Evolutionary conservation across 2,329 filamentous ascomycete genomes (phyloP).

Genomic region (Tolypocladium capitatum): DNA sequence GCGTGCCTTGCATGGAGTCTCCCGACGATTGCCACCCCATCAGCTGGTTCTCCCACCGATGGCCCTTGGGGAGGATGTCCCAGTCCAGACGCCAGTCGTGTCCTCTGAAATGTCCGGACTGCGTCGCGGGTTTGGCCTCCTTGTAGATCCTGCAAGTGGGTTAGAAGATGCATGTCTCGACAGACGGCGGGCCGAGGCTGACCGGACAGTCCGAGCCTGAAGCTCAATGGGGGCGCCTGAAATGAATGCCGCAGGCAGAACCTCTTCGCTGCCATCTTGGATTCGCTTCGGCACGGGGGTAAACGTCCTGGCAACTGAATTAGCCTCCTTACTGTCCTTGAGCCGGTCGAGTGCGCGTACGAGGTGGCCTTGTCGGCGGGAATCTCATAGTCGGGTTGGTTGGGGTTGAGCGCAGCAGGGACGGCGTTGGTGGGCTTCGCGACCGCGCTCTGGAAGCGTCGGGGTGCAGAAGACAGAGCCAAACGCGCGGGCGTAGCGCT

Average conservation of each 20-base stretch:
- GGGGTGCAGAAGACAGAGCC: constrained; percentile 28
- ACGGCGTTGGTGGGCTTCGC: constrained; percentile 27
- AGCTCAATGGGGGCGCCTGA: constrained; percentile 90
- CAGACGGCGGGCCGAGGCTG: constrained; percentile 18
- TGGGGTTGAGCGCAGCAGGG: constrained; percentile 28
- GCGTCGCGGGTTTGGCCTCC: constrained; percentile 85
- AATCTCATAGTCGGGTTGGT: constrained; percentile 70
- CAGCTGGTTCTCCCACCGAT: constrained; percentile 95
- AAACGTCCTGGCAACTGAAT: constrained; percentile 49
- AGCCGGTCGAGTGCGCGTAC: constrained; percentile 32
- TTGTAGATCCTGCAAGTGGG: constrained; percentile 62
- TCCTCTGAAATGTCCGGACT: constrained; percentile 78
- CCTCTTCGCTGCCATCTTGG: constrained; percentile 79
- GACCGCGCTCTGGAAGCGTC: constrained; percentile 41
- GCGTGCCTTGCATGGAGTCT: constrained; percentile 89
- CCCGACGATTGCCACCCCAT: constrained; percentile 98
- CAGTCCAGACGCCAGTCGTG: constrained; percentile 96
- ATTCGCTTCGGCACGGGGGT: constrained; percentile 82
- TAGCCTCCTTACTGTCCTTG: neutral
- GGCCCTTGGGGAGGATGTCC: constrained; percentile 84
- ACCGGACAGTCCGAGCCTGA: constrained; percentile 89
- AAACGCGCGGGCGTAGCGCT: constrained; percentile 25
- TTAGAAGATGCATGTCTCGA: neutral
- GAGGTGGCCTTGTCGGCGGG: constrained; percentile 81
- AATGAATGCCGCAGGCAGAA: constrained; percentile 69